Evolutionary conservation across 2,329 filamentous ascomycete species (phyloP).

Genomic region (Aspergillus ibericus): DNA sequence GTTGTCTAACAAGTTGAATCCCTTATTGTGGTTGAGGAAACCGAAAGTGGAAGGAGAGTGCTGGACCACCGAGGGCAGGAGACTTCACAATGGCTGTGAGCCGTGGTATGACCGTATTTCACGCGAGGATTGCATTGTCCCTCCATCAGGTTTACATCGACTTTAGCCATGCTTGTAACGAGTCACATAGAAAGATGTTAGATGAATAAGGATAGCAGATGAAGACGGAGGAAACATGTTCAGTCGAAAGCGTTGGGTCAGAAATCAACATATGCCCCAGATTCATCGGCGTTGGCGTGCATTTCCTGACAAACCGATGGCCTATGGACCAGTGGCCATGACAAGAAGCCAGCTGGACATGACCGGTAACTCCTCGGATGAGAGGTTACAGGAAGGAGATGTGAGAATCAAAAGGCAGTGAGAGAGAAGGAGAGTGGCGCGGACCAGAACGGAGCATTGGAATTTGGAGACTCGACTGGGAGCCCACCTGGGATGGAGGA

Average conservation of each 20-base stretch:
- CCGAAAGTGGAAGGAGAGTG: too few relatives aligned
- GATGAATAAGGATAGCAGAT: neutral
- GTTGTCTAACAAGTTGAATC: too few relatives aligned
- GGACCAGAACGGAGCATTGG: neutral
- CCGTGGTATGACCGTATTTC: neutral
- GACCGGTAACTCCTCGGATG: neutral
- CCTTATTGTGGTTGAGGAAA: too few relatives aligned
- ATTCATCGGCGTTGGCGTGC: neutral
- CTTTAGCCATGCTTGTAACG: neutral
- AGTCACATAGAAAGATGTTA: neutral
- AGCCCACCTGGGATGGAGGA: neutral
- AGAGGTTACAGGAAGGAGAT: neutral
- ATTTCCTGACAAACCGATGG: neutral
- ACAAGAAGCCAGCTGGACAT: neutral
- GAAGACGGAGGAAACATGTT: neutral
- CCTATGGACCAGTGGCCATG: neutral
- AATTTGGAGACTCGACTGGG: neutral
- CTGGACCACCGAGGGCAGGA: conserved; percentile 20
- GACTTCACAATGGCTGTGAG: conserved; percentile 13
- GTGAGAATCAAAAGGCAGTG: neutral
- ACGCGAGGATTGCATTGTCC: neutral
- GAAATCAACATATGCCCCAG: neutral
- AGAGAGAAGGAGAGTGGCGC: neutral
- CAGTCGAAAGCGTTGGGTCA: neutral
- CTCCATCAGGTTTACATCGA: neutral